Evolutionary conservation across 1,284 basidiomycete species (phyloP), one percentile per base, ranked within the genome.

Genomic region (Cryptococcus maquisensis): DNA sequence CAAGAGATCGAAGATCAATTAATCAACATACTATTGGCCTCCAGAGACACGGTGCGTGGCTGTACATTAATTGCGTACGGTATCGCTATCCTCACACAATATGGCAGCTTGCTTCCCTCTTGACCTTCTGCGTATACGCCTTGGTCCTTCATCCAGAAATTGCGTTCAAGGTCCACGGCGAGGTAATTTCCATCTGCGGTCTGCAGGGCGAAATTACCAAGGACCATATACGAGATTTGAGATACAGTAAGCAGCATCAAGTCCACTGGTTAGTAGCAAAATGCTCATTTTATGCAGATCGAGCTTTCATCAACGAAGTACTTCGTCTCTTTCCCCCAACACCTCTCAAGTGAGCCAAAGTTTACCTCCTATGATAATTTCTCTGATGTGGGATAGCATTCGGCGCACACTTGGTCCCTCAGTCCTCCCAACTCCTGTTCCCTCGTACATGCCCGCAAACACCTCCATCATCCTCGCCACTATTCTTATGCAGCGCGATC

Each of bases 1-100:
- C 63, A 63, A 38, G 28, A 67, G 21, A 60, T 75, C 20, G 66
- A 69, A 41, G 72, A 74, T 49, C 69, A 76, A 41, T 55, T 74
- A 21, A 68, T 74, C 51, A 75, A 76, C 40, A 64, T 72, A 23
- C 58, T 76, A 1, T 53, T 75, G 5, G 72, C 74, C 3, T 63
- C 71, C 12, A 54, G 72, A 26, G 73, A 76, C 51, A 75, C 73
- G 5, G 73, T 71, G 44, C 53, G 70, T 26, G 13, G 18, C 20
- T 26, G 23, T 23, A n/a, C n/a, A 24, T n/a, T n/a, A n/a, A n/a
- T n/a, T n/a, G n/a, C n/a, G n/a, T 44, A 32, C 28, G 6, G 28
- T 10, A 43, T 40, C 47, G 37, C 23, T 12, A 18, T 18, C 16
- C 36, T 50, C 15, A 37, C 16, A 15, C 21, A 3, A 3, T n/a